phyloP scores from a whole-genome alignment of 73 alveolate genomes.

The Paramecium pentaurelia region DNA sequence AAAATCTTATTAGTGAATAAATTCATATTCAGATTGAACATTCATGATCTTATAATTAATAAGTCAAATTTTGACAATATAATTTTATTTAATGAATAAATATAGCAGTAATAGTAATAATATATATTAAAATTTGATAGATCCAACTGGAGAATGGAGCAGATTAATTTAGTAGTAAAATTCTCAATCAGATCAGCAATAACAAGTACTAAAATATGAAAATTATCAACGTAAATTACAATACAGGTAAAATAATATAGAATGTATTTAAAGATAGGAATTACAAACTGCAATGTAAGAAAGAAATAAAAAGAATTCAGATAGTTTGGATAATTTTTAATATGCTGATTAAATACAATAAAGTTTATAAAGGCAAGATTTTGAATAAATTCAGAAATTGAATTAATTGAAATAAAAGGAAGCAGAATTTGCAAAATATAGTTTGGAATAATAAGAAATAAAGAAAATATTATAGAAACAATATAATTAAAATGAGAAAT shows the following conservation, averaged over 20 bases:
- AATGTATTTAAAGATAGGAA: background rate
- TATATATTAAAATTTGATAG: background rate
- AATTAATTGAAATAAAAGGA: background rate
- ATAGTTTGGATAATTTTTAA: background rate
- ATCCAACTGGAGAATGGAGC: background rate
- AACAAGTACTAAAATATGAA: background rate
- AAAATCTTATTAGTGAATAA: background rate
- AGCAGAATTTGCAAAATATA: background rate
- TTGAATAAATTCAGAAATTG: background rate
- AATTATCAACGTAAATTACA: background rate
- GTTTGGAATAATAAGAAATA: background rate
- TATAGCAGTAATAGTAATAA: background rate
- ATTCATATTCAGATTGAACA: background rate
- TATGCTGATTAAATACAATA: background rate
- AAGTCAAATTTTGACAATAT: background rate
- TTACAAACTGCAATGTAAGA: background rate
- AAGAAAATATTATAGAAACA: background rate
- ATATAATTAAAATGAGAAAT: background rate
- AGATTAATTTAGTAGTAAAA: background rate
- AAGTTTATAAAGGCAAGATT: background rate
- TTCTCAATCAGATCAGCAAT: background rate
- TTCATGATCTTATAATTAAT: background rate
- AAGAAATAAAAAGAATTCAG: background rate
- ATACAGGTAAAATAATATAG: background rate
- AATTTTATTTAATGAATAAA: constrained; percentile 16